Percentiles rank a stretch among this genome's conserved stretches.
Conservation (phyloP, 805 yeast genomes). For the Candida lessepsii region DNA sequence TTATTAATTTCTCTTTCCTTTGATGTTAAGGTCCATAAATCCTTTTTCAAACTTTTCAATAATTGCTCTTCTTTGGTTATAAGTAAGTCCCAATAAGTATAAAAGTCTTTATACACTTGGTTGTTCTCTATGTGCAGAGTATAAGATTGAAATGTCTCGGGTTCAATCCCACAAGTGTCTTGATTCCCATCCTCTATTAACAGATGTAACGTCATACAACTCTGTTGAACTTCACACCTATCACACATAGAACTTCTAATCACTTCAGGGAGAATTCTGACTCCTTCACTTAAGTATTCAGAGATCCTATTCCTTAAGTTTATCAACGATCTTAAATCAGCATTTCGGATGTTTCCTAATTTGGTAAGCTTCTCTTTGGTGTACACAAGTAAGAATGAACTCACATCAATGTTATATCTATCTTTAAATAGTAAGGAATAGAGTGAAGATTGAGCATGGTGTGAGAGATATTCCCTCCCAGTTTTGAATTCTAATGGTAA, state of each 20-base stretch:
- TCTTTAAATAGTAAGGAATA: constrained; percentile 80
- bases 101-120: constrained; percentile 50
- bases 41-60: constrained; percentile 49
- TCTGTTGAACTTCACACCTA: constrained; percentile 51
- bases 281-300: constrained; percentile 50
- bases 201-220: constrained; percentile 66
- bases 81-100: constrained; percentile 69
- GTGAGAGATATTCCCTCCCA: constrained; percentile 64
- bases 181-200: constrained; percentile 57
- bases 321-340: constrained; percentile 66
- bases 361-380: constrained; percentile 59
- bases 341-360: constrained; percentile 49
- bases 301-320: constrained; percentile 73
- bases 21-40: constrained; percentile 66
- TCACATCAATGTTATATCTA: constrained; percentile 67
- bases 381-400: constrained; percentile 68
- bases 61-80: constrained; percentile 73
- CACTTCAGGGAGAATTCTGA: constrained; percentile 53
- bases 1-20: constrained; percentile 56
- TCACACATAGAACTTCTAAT: constrained; percentile 56
- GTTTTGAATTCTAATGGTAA: constrained; percentile 91
- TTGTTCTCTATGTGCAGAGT: constrained; percentile 49
- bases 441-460: constrained; percentile 82
- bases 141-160: constrained; percentile 44
- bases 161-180: constrained; percentile 51